Evolutionary conservation across 768 basidiomycete genomes (phyloP), one percentile per base, ranked within the genome.

Genomic region (Lanmaoa pseudosensibilis): DNA sequence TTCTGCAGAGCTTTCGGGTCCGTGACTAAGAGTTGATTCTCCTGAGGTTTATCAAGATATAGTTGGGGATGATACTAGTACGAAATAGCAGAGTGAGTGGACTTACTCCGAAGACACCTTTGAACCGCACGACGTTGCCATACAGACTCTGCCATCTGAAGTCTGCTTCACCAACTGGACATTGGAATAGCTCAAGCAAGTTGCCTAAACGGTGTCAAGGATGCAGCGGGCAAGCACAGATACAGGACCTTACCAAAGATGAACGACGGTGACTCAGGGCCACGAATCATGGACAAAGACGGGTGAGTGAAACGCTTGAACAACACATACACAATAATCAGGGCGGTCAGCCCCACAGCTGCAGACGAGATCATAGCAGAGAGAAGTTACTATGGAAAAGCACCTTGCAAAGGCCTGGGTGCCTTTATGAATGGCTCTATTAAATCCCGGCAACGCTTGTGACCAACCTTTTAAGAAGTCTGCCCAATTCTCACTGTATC

Each of bases 1-100:
- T 60, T 66, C 21, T 65, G 71, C 15, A 71, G n/a, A 8, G 80
- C 81, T 61, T 78, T 80, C 4, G 78, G 75, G 59, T 81, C 80
- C 8, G 77, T 66, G 4, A 81, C 56, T 37, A 81, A 58, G 4
- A 82, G 74, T 19, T 73, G 71, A 52, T 80, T 74, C 58, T 78
- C 75, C 81, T 80, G 54, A 39, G 5, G 4, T 21, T 56, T 6
- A 7, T 39, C 46, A 41, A 50, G 25, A 55, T 23, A 39, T 50
- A 70, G 71, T 43, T 25, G 4, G 5, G 5, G 19, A 23, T 10
- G 3, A n/a, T 16, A 13, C 6, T 4, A 12, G 15, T 18, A 5
- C 34, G 37, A 40, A 19, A 55, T 21, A 8, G 7, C 4, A 5
- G 27, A n/a, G 12, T 10, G 21, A 5, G 37, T 5, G 11, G 3